phyloP scores from a whole-genome alignment of 768 basidiomycete genomes.

The Lactifluus rugatus region DNA sequence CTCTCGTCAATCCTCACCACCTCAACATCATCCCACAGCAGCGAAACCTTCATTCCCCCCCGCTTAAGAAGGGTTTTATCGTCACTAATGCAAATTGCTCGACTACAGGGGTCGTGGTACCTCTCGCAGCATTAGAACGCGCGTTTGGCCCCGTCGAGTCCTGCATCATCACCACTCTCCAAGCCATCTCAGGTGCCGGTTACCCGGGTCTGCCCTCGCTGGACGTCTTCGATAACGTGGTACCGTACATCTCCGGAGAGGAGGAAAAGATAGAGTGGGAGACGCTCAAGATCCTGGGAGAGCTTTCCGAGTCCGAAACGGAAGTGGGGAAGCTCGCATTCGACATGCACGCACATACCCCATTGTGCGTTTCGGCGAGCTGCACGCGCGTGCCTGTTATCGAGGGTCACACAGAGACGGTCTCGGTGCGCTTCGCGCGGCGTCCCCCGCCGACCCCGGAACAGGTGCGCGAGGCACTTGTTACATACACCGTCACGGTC shows the following conservation, averaged over 20 bases:
- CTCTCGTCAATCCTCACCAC: constrained; percentile 86
- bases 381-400: constrained; percentile 95
- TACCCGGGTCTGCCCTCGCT: constrained; percentile 88
- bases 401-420: constrained; percentile 89
- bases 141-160: constrained; percentile 92
- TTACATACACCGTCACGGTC: constrained; percentile 64
- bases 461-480: constrained; percentile 76
- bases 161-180: constrained; percentile 89
- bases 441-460: constrained; percentile 79
- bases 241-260: constrained; percentile 89
- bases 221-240: constrained; percentile 93
- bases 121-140: constrained; percentile 82
- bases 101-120: constrained; percentile 86
- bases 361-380: constrained; percentile 82
- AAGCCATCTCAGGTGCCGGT: constrained; percentile 96
- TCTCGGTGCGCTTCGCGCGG: constrained; percentile 73
- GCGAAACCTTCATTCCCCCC: constrained; percentile 53
- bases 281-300: constrained; percentile 92
- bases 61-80: constrained; percentile 80
- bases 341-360: constrained; percentile 74
- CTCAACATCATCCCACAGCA: constrained; percentile 80
- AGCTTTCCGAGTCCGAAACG: constrained; percentile 44
- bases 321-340: constrained; percentile 43
- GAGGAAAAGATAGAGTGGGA: constrained; percentile 99
- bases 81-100: constrained; percentile 98